These are phyloP conservation scores for Gaertneriomyces semiglobifer DNA, from an alignment of 192 early-diverging fungal genomes.

Conservation along the genomic window DNA sequence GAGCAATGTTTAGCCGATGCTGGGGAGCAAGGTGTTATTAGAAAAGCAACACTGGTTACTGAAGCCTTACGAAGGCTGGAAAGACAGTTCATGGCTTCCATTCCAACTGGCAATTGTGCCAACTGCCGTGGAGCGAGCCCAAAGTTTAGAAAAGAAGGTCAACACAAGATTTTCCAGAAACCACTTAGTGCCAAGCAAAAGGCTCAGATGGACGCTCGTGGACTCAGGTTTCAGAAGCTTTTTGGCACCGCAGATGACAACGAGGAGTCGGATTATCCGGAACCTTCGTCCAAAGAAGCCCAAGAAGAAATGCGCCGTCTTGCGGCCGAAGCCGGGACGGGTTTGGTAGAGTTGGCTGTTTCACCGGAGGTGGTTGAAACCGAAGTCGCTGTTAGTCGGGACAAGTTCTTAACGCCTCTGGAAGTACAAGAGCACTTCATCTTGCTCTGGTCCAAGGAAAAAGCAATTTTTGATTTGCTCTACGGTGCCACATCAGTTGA, in stretches of 20 bases:
- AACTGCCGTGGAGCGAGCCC: constrained; percentile 55
- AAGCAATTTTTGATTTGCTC: constrained; percentile 69
- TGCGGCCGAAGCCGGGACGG: constrained; percentile 19
- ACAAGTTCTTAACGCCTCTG: constrained; percentile 62
- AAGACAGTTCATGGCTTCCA: constrained; percentile 44
- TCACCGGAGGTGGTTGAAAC: constrained; percentile 13
- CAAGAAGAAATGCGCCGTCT: not conserved
- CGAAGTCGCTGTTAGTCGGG: constrained; percentile 20
- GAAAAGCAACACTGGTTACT: constrained; percentile 45
- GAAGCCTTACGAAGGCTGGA: constrained; percentile 48
- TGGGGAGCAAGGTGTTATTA: constrained; percentile 7
- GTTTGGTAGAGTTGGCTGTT: constrained; percentile 28
- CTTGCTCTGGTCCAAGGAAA: constrained; percentile 75
- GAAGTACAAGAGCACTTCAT: constrained; percentile 76
- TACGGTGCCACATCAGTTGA: constrained; percentile 58
- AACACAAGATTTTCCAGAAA: constrained; percentile 80
- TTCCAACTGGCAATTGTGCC: constrained; percentile 38
- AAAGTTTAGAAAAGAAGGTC: constrained; percentile 75
- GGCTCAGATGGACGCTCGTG: constrained; percentile 55
- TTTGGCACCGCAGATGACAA: constrained; percentile 1
- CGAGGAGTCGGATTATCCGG: not conserved
- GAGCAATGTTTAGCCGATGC: constrained; percentile 36
- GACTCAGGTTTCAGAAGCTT: constrained; percentile 41
- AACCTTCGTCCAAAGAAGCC: not conserved
- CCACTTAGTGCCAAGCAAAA: constrained; percentile 65